A percentile compares a stretch with the other conserved stretches of the same genome.
phyloP scores from a whole-genome alignment of 1,284 basidiomycete genomes.

The Athelia psychrophila region DNA sequence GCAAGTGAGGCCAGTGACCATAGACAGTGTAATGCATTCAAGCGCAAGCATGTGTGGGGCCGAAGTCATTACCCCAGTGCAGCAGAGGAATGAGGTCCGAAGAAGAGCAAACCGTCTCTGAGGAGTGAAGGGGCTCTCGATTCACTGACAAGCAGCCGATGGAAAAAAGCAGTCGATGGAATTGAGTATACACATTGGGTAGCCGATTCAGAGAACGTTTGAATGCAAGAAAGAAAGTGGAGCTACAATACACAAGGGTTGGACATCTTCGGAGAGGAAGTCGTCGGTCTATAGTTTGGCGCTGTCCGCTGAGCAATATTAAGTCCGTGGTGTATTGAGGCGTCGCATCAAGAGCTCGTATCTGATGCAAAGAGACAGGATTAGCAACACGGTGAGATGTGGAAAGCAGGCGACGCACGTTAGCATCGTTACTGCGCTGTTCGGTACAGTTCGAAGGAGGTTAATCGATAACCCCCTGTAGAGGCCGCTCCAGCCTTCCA shows the following conservation, averaged over 20 bases:
- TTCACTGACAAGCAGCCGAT: slow-evolving; percentile 2
- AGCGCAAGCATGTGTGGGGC: too few relatives aligned
- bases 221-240: background rate
- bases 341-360: slow-evolving; percentile 71
- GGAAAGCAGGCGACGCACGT: slow-evolving; percentile 50
- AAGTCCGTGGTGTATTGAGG: slow-evolving; percentile 27
- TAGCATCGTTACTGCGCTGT: slow-evolving; percentile 91
- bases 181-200: slow-evolving; percentile 3
- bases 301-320: background rate
- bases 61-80: too few relatives aligned
- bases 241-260: background rate
- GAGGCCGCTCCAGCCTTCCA: slow-evolving; percentile 84
- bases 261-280: background rate
- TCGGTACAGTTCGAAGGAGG: slow-evolving; percentile 88
- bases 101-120: too few relatives aligned
- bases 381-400: slow-evolving; percentile 1
- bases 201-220: background rate
- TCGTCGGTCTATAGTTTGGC: slow-evolving; percentile 1
- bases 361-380: slow-evolving; percentile 26
- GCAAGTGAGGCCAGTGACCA: too few relatives aligned
- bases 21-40: too few relatives aligned
- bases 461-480: slow-evolving; percentile 92
- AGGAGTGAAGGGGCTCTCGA: too few relatives aligned
- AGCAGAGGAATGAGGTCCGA: too few relatives aligned
- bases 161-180: slow-evolving; percentile 4